phyloP scores from a whole-genome alignment of 2,329 filamentous ascomycete species.

The Alternaria consortialis region DNA sequence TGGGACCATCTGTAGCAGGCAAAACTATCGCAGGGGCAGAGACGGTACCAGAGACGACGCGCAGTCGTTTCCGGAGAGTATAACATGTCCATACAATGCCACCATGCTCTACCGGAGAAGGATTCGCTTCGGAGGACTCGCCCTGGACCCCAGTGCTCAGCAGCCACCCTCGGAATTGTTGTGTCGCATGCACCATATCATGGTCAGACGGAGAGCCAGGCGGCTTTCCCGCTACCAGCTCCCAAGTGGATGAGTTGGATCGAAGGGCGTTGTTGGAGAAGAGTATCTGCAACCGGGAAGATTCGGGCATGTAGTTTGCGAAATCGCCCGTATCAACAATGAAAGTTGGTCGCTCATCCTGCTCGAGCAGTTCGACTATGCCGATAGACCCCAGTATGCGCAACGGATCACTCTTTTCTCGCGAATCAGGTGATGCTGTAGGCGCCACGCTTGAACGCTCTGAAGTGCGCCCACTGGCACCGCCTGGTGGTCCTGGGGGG shows the following conservation, averaged over 20 bases:
- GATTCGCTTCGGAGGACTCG: slow-evolving; percentile 62
- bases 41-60: slow-evolving; percentile 68
- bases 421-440: slow-evolving; percentile 62
- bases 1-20: slow-evolving; percentile 49
- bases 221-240: slow-evolving; percentile 63
- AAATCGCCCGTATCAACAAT: slow-evolving; percentile 73
- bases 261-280: slow-evolving; percentile 75
- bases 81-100: slow-evolving; percentile 75
- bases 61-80: slow-evolving; percentile 72
- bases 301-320: slow-evolving; percentile 61
- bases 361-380: slow-evolving; percentile 76
- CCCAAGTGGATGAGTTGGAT: slow-evolving; percentile 63
- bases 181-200: slow-evolving; percentile 30
- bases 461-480: slow-evolving; percentile 63
- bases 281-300: slow-evolving; percentile 64
- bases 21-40: slow-evolving; percentile 24
- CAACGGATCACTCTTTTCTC: slow-evolving; percentile 59
- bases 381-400: slow-evolving; percentile 71
- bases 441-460: slow-evolving; percentile 62
- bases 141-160: slow-evolving; percentile 64
- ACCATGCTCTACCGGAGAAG: slow-evolving; percentile 64
- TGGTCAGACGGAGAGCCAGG: slow-evolving; percentile 49
- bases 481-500: slow-evolving; percentile 56
- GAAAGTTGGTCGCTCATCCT: slow-evolving; percentile 79
- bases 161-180: slow-evolving; percentile 74